Base-by-base conservation (phyloP, 2,329 filamentous ascomycete genomes). In the Dothideomycetes sp. region DNA sequence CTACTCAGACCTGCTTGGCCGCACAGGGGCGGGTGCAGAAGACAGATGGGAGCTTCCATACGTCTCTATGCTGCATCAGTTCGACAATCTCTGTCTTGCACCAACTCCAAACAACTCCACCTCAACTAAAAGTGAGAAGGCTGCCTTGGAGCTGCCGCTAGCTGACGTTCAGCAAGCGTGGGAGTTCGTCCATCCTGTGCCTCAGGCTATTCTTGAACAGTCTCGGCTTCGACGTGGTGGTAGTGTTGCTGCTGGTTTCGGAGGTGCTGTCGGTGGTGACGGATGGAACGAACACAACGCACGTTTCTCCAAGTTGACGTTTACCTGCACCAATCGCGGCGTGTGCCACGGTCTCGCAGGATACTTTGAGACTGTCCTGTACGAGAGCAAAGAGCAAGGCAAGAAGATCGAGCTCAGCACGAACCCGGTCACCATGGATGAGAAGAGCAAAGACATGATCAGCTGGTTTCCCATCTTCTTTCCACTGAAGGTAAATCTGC, bases 391-490 rank as follows among this genome's bases (percentile, higher is more conserved):
- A 24, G 47, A 47, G 31, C 27, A 41, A 16, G 48, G 55, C 40
- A 65, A 65, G 2, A 79, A 77, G 50, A 76, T 95, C 4, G 89
- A 96, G 65, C 72, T 98, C 44, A 94, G 86, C 54, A 98, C 84
- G 3, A 82, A 94, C 53, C 93, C 91, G 0, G 83, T 94, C 47
- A 84, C 81, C 19, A 96, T 98, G 63, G 85, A 91, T 41, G 67
- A 68, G 42, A 96, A 96, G 74, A 94, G 87, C 69, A 83, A 82
- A 56, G 88, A 93, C 52, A 98, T 98, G 93, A 94, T 95, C 47
- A 94, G 85, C 40, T 98, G 91, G 91, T 98, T 98, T 59, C 91
- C 91, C 1, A 96, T 98, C 19, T 95, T 89, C 65, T 98, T 98
- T 57, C 91, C 93, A 0, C 65, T 98, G 11, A 94, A 91, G 77